phyloP scores from a whole-genome alignment of 768 basidiomycete genomes.

The Chalciporus pseudorubinellus region DNA sequence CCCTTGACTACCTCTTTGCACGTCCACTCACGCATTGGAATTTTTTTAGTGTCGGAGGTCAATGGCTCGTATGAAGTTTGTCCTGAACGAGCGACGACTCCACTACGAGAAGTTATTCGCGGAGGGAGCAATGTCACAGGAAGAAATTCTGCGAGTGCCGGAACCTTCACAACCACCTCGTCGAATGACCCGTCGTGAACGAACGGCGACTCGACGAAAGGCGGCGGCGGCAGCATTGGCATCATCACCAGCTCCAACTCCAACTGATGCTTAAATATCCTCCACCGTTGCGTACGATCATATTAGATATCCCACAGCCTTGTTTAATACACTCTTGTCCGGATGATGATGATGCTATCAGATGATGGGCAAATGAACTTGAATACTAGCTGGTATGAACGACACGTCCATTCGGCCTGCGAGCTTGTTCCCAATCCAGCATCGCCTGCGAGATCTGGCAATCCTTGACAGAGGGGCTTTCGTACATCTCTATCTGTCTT shows the following conservation, averaged over 20 bases:
- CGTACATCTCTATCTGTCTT: constrained; percentile 68
- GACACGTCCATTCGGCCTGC: constrained; percentile 8
- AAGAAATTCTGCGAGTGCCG: constrained; percentile 14
- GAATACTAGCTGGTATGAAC: constrained; percentile 12
- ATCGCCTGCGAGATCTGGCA: constrained; percentile 74
- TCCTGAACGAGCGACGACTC: constrained; percentile 85
- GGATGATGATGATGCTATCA: not conserved
- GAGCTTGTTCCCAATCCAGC: constrained; percentile 56
- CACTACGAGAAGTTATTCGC: constrained; percentile 55
- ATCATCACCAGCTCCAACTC: not conserved
- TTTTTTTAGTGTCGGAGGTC: constrained; percentile 81
- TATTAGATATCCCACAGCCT: constrained; percentile 8
- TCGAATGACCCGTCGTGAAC: constrained; percentile 22
- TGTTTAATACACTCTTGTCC: constrained; percentile 4
- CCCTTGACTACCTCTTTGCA: not conserved
- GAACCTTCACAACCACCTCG: constrained; percentile 7
- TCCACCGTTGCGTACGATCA: constrained; percentile 1
- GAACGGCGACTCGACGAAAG: constrained; percentile 17
- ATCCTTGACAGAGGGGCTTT: constrained; percentile 64
- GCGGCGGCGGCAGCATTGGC: not conserved
- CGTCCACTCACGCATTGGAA: constrained; percentile 4
- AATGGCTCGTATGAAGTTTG: constrained; percentile 94
- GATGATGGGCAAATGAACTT: constrained; percentile 7
- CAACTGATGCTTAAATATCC: constrained; percentile 3
- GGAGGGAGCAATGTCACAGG: constrained; percentile 19